A percentile compares a stretch with the other conserved stretches of the same genome.
Evolutionary conservation across 2,329 filamentous ascomycete species (phyloP).

Genomic region (Zasmidium angulare): DNA sequence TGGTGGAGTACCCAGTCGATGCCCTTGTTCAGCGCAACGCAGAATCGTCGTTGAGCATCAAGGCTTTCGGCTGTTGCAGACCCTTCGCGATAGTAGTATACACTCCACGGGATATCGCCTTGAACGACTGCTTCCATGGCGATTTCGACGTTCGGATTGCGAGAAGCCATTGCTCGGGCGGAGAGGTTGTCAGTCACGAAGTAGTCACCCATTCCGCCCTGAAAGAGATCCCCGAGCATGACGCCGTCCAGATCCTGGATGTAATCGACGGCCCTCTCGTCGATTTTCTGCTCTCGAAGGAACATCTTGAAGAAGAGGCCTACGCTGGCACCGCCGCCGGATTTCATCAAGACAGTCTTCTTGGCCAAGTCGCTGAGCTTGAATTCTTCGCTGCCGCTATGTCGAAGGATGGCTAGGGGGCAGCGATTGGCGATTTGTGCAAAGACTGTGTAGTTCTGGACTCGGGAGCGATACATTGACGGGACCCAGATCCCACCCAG

Average conservation of each 20-base stretch:
- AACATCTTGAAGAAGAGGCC: conserved; percentile 29
- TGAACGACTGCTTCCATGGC: conserved; percentile 19
- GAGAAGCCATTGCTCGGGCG: conserved; percentile 16
- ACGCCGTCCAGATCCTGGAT: conserved; percentile 24
- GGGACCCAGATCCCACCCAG: conserved; percentile 26
- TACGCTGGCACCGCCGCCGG: conserved; percentile 21
- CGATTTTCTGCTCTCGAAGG: conserved; percentile 23
- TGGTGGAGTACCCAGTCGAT: no score
- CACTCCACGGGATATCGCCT: conserved; percentile 24
- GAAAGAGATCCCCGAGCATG: conserved; percentile 24
- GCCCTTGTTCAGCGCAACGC: conserved; percentile 17
- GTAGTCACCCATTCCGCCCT: conserved; percentile 26
- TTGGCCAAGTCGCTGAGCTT: conserved; percentile 15
- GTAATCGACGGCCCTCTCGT: conserved; percentile 18
- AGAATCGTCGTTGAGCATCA: conserved; percentile 20
- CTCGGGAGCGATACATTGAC: conserved; percentile 21
- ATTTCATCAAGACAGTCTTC: conserved; percentile 25
- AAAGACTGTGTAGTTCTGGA: conserved; percentile 21
- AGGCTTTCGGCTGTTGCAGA: conserved; percentile 15
- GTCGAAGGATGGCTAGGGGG: conserved; percentile 22
- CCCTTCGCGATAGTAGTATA: conserved; percentile 22
- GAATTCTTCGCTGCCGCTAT: conserved; percentile 11
- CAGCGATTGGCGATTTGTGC: conserved; percentile 24
- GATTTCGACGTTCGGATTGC: conserved; percentile 19
- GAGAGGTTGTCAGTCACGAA: conserved; percentile 24